Conservation (phyloP, 78 protist species). For the Dictyostelium firmibasis region DNA sequence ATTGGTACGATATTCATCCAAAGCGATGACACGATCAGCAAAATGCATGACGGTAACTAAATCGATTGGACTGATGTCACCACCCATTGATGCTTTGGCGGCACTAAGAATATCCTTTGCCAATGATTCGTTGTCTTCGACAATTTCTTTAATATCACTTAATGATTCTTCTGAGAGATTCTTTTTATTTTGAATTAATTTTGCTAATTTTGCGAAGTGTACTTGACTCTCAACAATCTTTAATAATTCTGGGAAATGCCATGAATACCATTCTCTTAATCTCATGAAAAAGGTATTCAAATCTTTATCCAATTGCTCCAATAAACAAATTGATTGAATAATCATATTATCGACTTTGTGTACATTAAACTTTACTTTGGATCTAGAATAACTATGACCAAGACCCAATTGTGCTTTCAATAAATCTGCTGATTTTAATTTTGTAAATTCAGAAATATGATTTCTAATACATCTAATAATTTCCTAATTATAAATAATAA, state of each 20-base stretch:
- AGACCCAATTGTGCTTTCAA: slow-evolving; percentile 96
- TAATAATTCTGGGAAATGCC: slow-evolving; percentile 99
- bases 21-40: slow-evolving; percentile 90
- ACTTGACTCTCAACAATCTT: slow-evolving; percentile 93
- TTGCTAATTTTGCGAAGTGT: slow-evolving; percentile 85
- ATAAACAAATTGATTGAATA: slow-evolving; percentile 95
- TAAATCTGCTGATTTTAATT: slow-evolving; percentile 70
- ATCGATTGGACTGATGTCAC: slow-evolving; percentile 80
- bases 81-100: slow-evolving; percentile 93
- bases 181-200: slow-evolving; percentile 72
- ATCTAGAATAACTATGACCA: slow-evolving; percentile 95
- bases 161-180: slow-evolving; percentile 28
- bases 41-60: slow-evolving; percentile 87
- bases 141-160: slow-evolving; percentile 64
- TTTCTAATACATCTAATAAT: slow-evolving; percentile 92
- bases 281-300: slow-evolving; percentile 98
- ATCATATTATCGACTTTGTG: slow-evolving; percentile 99
- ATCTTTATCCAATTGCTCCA: slow-evolving; percentile 99
- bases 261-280: slow-evolving; percentile 98
- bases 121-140: slow-evolving; percentile 77
- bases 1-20: slow-evolving; percentile 91
- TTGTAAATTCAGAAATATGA: slow-evolving; percentile 84
- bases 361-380: slow-evolving; percentile 99
- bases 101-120: slow-evolving; percentile 89
- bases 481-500: slow-evolving; percentile 73